These are phyloP conservation scores for Mucor plumbeus DNA, from an alignment of 371 early-diverging fungal genomes.

Conservation along the genomic window DNA sequence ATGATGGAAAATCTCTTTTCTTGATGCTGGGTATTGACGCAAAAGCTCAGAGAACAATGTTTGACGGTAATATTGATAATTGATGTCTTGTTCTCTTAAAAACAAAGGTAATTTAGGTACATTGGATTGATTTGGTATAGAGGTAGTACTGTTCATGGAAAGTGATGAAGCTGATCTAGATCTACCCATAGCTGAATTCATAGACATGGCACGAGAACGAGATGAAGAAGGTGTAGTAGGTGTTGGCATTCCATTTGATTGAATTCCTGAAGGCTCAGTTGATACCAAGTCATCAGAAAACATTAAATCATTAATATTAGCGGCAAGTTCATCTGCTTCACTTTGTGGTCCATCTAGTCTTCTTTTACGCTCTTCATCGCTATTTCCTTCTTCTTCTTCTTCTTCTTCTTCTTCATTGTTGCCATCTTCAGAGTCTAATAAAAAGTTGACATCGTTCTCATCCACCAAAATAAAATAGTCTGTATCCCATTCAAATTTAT, in stretches of 20 bases:
- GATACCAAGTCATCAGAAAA: constrained; percentile 32
- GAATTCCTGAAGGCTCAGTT: not conserved
- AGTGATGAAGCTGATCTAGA: constrained; percentile 45
- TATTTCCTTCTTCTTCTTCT: not conserved
- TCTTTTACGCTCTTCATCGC: too few relatives aligned
- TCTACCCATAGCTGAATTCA: constrained; percentile 32
- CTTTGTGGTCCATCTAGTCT: not conserved
- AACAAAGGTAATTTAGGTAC: constrained; percentile 54
- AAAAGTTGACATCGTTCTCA: constrained; percentile 69
- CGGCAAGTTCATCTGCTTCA: constrained; percentile 27
- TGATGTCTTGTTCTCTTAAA: constrained; percentile 71
- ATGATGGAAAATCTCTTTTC: constrained; percentile 69
- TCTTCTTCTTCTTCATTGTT: constrained; percentile 11
- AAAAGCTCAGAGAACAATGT: constrained; percentile 67
- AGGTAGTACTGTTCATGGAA: constrained; percentile 34
- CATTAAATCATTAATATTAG: constrained; percentile 28
- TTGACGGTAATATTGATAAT: constrained; percentile 72
- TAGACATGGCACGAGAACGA: constrained; percentile 26
- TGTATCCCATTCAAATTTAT: constrained; percentile 68
- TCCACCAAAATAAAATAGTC: constrained; percentile 68
- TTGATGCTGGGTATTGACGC: constrained; percentile 71
- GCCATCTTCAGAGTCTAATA: constrained; percentile 31
- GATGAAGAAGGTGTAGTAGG: constrained; percentile 47
- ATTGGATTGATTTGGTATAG: constrained; percentile 27
- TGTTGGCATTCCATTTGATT: constrained; percentile 9